Conservation (phyloP, 1,139 yeast species). For the Scheffersomyces segobiensis region DNA sequence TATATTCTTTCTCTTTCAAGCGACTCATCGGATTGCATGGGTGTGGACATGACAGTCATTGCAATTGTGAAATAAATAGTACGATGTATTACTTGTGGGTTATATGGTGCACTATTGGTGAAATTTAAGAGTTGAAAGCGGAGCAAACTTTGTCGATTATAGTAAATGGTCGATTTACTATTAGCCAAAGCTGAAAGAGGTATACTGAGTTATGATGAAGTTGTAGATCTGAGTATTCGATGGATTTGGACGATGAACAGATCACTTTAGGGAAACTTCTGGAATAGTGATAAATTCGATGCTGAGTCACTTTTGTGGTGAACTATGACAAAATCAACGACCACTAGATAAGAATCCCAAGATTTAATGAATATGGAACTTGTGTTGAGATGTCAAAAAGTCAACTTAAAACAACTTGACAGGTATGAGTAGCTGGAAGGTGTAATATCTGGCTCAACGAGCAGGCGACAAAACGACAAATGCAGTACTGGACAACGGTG, state of each 20-base stretch:
- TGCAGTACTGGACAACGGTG: background rate
- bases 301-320: background rate
- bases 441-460: background rate
- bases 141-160: background rate
- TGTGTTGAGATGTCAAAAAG: background rate
- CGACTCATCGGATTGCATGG: background rate
- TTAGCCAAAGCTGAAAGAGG: background rate
- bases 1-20: conserved; percentile 1
- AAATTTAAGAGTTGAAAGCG: background rate
- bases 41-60: background rate
- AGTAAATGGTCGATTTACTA: background rate
- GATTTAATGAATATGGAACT: background rate
- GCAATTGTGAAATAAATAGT: background rate
- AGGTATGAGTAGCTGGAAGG: background rate
- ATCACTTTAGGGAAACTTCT: background rate
- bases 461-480: background rate
- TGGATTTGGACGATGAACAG: background rate
- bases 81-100: background rate
- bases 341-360: background rate
- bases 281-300: background rate
- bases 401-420: background rate
- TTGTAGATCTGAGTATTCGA: background rate
- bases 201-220: background rate
- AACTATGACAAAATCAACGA: background rate
- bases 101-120: background rate